Evolutionary conservation across 2,329 filamentous ascomycete species (phyloP), one percentile per base, ranked within the genome.

Genomic region (Exophiala spinifera): DNA sequence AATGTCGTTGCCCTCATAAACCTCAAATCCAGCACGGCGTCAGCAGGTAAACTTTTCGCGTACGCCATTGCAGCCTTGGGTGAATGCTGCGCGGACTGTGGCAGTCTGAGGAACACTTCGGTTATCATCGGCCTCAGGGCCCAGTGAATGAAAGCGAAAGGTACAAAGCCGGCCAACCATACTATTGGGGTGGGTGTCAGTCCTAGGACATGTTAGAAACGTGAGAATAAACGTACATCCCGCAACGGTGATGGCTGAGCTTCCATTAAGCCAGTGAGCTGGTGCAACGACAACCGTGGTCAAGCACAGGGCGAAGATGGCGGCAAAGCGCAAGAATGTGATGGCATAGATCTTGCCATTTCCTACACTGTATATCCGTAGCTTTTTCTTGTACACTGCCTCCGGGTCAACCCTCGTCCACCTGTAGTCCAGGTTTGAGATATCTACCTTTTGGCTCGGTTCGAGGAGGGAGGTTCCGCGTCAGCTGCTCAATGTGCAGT

Each of bases 291-390:
- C 72, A 48, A 86, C 71, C 60, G 77, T 78, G 64, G 88, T 88
- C 62, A 87, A 82, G 19, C 78, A 79, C 52, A 86, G 86, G 36
- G 88, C 70, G 57, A 90, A 82, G 37, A 94, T 77, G 2, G 86
- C 85, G 1, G 84, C 84, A 52, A 92, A 72, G 64, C 90, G 89
- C 58, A 88, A 69, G 65, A 84, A 81, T 46, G 86, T 87, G 43
- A 92, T 72, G 61, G 87, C 85, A 5, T 84, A 81, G 25, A 81
- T 86, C 54, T 82, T 79, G 7, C 79, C 78, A 0, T 82, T 86
- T 49, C 89, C 88, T 49, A 84, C 84, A 71, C 91, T 87, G 70
- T 89, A 95, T 58, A 95, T 80, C 62, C 90, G 78, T 23, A 91
- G 66, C 13, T 74, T 74, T 59, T 82, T 77, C 40, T 59, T 62